Conservation (phyloP, 2,329 filamentous ascomycete species). For the Septoria linicola region DNA sequence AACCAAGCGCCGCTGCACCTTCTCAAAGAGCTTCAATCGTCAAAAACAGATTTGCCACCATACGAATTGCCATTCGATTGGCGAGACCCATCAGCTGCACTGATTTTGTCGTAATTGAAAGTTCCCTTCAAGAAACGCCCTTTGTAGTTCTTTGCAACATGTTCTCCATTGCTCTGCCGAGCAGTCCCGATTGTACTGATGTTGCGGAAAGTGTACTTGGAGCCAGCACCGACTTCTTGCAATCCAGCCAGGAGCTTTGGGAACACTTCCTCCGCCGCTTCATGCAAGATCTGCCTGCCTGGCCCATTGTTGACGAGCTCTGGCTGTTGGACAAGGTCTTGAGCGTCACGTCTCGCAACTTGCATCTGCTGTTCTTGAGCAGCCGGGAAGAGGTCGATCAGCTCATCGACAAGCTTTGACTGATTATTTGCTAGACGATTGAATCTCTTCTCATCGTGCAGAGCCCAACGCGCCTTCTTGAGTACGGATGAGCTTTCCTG, state of each 20-base stretch:
- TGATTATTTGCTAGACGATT: conserved; percentile 1
- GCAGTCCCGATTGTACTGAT: conserved; percentile 4
- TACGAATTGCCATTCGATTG: background rate
- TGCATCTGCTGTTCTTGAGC: background rate
- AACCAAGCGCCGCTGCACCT: too few species aligned
- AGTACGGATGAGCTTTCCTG: background rate
- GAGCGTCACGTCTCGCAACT: background rate
- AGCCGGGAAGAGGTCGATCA: conserved; percentile 11
- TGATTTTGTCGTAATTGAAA: background rate
- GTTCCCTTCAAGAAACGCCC: background rate
- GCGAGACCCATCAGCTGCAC: background rate
- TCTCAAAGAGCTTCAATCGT: too few species aligned
- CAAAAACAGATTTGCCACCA: background rate
- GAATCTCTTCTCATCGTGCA: conserved; percentile 19
- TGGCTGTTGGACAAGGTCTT: background rate
- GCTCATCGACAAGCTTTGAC: background rate
- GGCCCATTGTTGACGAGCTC: too few species aligned
- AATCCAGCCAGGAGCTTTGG: conserved; percentile 1
- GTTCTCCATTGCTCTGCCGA: background rate
- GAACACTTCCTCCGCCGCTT: conserved; percentile 8
- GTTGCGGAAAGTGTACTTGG: conserved; percentile 4
- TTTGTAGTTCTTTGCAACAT: background rate
- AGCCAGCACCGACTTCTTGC: background rate
- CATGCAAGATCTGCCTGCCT: conserved; percentile 1
- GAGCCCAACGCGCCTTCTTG: conserved; percentile 15